Conservation (phyloP, 2,329 filamentous ascomycete genomes). For the Exophiala viscosa region DNA sequence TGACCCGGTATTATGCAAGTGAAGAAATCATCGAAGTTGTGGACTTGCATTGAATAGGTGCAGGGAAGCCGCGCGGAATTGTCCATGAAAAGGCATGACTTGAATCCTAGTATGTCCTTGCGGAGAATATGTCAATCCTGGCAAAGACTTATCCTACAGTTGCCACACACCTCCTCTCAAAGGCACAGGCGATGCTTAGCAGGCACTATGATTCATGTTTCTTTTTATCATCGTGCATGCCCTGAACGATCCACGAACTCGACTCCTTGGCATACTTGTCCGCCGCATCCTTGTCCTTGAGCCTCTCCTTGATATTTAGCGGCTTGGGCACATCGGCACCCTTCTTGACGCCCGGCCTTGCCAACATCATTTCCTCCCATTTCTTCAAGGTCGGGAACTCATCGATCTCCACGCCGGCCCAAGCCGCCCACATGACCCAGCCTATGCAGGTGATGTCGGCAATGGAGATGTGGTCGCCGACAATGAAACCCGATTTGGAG, state of each 20-base stretch:
- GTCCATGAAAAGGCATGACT: no score
- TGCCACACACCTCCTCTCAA: background rate
- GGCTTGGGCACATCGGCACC: conserved; percentile 68
- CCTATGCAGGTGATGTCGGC: conserved; percentile 80
- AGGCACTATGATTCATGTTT: conserved; percentile 1
- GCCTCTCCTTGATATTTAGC: conserved; percentile 56
- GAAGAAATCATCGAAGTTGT: conserved; percentile 7
- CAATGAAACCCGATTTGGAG: conserved; percentile 50
- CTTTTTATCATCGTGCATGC: conserved; percentile 28
- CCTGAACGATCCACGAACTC: conserved; percentile 23
- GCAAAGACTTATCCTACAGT: no score
- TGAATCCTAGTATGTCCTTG: no score
- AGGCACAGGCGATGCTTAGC: background rate
- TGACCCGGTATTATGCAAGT: background rate
- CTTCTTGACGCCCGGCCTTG: conserved; percentile 69
- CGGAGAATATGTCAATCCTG: no score
- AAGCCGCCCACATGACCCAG: conserved; percentile 63
- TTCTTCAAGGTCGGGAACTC: conserved; percentile 72
- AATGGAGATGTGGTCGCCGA: conserved; percentile 45
- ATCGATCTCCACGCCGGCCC: conserved; percentile 64
- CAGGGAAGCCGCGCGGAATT: no score
- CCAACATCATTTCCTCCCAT: conserved; percentile 70
- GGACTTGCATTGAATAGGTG: background rate
- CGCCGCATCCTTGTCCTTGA: conserved; percentile 55
- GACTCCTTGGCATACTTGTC: conserved; percentile 34